Evolutionary conservation across 768 basidiomycete species (phyloP).

Genomic region (Leccinum broughii): DNA sequence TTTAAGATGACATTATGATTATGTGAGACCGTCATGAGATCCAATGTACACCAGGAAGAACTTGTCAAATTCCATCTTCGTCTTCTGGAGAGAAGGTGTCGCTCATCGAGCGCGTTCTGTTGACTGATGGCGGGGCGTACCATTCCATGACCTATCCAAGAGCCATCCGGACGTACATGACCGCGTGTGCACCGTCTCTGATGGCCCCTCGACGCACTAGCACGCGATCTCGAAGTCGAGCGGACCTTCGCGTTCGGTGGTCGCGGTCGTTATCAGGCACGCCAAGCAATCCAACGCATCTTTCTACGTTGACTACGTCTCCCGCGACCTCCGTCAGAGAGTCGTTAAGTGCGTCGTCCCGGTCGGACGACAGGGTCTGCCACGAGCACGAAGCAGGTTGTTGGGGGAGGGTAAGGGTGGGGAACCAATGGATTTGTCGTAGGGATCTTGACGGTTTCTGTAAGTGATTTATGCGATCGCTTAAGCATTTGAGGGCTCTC

Average conservation of each 20-base stretch:
- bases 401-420: too few relatives aligned
- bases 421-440: slow-evolving; percentile 42
- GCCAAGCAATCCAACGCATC: slow-evolving; percentile 31
- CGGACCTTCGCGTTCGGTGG: not conserved
- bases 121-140: not conserved
- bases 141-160: not conserved
- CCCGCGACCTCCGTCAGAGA: slow-evolving; percentile 69
- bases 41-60: too few relatives aligned
- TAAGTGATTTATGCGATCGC: not conserved
- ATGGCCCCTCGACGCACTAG: not conserved
- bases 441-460: not conserved
- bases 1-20: too few relatives aligned
- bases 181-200: not conserved
- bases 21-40: too few relatives aligned
- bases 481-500: not conserved
- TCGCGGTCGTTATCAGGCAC: slow-evolving; percentile 23
- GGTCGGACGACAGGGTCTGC: slow-evolving; percentile 77
- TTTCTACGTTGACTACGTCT: slow-evolving; percentile 76
- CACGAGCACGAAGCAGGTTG: slow-evolving; percentile 86
- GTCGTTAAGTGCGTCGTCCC: slow-evolving; percentile 87
- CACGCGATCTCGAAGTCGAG: not conserved
- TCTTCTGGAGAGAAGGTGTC: not conserved
- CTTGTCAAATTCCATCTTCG: not conserved
- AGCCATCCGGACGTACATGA: not conserved
- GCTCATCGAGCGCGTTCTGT: not conserved